phyloP scores from a whole-genome alignment of 2,329 filamentous ascomycete genomes.

The Colletotrichum siamense region DNA sequence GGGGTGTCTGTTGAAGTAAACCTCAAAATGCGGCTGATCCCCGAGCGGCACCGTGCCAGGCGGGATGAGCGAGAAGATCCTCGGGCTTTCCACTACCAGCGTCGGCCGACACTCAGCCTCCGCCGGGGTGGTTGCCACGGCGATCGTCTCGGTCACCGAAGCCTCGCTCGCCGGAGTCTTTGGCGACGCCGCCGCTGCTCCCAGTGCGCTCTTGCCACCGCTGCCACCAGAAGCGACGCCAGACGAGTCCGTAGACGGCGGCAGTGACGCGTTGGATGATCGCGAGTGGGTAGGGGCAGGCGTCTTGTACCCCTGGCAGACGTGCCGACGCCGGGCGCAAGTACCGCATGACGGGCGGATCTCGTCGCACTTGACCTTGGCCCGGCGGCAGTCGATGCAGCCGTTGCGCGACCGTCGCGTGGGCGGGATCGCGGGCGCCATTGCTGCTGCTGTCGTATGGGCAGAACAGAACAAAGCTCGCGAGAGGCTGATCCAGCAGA shows the following conservation, averaged over 20 bases:
- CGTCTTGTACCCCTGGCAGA: conserved; percentile 32
- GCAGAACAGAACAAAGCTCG: not conserved
- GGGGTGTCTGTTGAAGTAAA: conserved; percentile 35
- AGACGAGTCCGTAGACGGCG: not conserved
- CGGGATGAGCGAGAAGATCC: conserved; percentile 26
- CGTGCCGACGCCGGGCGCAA: conserved; percentile 33
- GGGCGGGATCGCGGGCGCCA: conserved; percentile 5
- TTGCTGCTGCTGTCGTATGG: not conserved
- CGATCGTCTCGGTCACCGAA: not conserved
- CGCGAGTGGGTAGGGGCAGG: not conserved
- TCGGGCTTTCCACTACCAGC: not conserved
- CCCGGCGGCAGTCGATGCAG: conserved; percentile 36
- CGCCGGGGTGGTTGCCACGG: not conserved
- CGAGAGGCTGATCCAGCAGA: not conserved
- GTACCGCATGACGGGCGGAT: conserved; percentile 33
- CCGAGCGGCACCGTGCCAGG: conserved; percentile 27
- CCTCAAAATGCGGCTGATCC: conserved; percentile 31
- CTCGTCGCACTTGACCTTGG: conserved; percentile 37
- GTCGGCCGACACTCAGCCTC: not conserved
- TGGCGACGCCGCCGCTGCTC: not conserved
- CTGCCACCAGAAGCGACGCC: not conserved
- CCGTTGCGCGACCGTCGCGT: conserved; percentile 31
- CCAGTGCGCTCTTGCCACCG: not conserved
- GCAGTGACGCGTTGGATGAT: not conserved
- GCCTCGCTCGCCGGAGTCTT: not conserved